Evolutionary conservation across 257 asterid genomes (phyloP).

Genomic region (Capsicum chinense): DNA sequence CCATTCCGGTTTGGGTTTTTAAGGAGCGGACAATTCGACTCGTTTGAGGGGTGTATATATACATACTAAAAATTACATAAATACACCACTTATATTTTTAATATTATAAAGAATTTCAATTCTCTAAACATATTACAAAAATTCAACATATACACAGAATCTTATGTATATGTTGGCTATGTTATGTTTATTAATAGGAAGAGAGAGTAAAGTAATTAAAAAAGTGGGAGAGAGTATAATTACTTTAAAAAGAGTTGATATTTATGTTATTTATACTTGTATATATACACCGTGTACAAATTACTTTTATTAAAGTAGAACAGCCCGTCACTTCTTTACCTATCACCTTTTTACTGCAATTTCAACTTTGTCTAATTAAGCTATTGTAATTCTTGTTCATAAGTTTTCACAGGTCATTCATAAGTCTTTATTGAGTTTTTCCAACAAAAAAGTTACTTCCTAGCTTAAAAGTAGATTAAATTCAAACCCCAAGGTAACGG

Average conservation of each 20-base stretch:
- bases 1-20: too few species aligned
- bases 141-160: too few species aligned
- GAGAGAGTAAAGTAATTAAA: too few species aligned
- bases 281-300: background rate
- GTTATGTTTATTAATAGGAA: too few species aligned
- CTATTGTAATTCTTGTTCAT: background rate
- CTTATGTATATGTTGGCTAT: too few species aligned
- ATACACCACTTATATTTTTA: too few species aligned
- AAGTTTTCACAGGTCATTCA: background rate
- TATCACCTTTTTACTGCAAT: background rate
- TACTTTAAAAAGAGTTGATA: too few species aligned
- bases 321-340: background rate
- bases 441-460: background rate
- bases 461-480: constrained; percentile 21
- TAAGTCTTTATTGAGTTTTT: background rate
- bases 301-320: constrained; percentile 9
- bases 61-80: too few species aligned
- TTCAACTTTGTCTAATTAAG: background rate
- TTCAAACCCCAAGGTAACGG: background rate
- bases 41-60: background rate
- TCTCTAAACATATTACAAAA: too few species aligned
- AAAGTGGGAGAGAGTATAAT: too few species aligned
- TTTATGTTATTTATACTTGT: too few species aligned
- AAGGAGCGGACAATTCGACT: background rate
- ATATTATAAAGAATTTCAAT: too few species aligned